These are phyloP conservation scores for Myriosclerotinia scirpicola DNA, from an alignment of 2,329 filamentous ascomycete genomes.

Conservation along the genomic window DNA sequence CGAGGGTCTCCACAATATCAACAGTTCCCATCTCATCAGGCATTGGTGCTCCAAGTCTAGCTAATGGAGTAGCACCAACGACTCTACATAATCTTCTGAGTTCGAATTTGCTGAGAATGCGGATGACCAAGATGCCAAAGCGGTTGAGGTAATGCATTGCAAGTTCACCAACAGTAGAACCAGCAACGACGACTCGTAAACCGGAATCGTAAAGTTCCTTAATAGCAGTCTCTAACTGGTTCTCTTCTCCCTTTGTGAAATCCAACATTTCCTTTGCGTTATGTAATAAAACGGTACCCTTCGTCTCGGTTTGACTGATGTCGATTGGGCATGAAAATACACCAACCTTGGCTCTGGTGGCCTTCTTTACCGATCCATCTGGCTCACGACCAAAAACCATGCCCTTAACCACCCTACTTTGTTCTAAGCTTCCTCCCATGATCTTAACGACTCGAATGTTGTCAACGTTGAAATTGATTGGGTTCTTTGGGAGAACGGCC, in stretches of 20 bases:
- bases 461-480: constrained; percentile 95
- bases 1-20: constrained; percentile 92
- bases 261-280: constrained; percentile 99
- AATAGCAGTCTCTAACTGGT: constrained; percentile 83
- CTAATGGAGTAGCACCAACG: constrained; percentile 93
- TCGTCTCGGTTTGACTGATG: constrained; percentile 94
- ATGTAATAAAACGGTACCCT: constrained; percentile 94
- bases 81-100: constrained; percentile 92
- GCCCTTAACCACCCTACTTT: constrained; percentile 91
- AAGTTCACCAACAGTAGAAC: constrained; percentile 90
- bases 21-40: constrained; percentile 98
- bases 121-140: constrained; percentile 92
- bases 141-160: constrained; percentile 98
- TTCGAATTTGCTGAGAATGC: constrained; percentile 97
- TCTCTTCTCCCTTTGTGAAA: constrained; percentile 96
- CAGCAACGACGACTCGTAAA: constrained; percentile 86
- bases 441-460: constrained; percentile 99
- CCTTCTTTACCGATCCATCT: constrained; percentile 90
- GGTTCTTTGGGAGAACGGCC: constrained; percentile 92
- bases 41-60: constrained; percentile 94
- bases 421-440: constrained; percentile 93
- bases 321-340: constrained; percentile 97
- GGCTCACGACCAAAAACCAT: constrained; percentile 98
- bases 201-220: constrained; percentile 97
- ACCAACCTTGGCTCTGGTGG: constrained; percentile 87